Conservation (phyloP, 2,329 filamentous ascomycete species). For the Hypoxylon sp. region DNA sequence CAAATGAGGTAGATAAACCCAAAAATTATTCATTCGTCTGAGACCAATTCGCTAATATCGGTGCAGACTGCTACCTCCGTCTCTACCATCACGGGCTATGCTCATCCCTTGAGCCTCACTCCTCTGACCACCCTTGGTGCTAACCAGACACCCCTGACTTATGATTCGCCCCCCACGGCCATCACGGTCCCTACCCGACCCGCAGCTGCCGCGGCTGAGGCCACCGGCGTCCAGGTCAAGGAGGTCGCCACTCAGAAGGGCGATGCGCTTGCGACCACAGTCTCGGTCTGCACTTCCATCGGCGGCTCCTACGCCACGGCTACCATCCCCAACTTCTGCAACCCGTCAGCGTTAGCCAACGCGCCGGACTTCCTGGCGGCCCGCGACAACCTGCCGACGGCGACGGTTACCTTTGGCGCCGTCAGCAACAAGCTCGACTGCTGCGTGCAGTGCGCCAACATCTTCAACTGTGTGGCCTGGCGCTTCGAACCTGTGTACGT, state of each 20-base stretch:
- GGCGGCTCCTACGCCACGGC: constrained; percentile 43
- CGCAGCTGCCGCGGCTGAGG: constrained; percentile 41
- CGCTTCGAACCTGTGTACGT: constrained; percentile 45
- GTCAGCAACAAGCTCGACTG: constrained; percentile 49
- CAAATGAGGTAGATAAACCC: constrained; percentile 20
- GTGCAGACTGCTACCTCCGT: constrained; percentile 25
- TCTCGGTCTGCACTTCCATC: constrained; percentile 44
- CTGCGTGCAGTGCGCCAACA: constrained; percentile 47
- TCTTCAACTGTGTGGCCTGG: constrained; percentile 51
- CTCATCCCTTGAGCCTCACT: constrained; percentile 47
- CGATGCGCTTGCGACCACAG: constrained; percentile 1
- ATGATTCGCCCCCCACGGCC: constrained; percentile 44
- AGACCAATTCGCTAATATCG: constrained; percentile 17
- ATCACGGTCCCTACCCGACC: constrained; percentile 42
- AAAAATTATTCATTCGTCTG: neutral
- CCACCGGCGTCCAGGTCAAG: constrained; percentile 8
- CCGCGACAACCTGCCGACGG: constrained; percentile 31
- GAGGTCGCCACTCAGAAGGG: neutral
- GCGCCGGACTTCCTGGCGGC: constrained; percentile 38
- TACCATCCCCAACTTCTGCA: constrained; percentile 50
- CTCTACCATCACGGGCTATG: constrained; percentile 47
- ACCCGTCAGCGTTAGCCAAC: constrained; percentile 46
- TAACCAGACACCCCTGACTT: constrained; percentile 44
- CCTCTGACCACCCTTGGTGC: constrained; percentile 40
- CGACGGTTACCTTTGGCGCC: constrained; percentile 44